phyloP scores from a whole-genome alignment of 345 rosid genomes.

The Arabis alpina region DNA sequence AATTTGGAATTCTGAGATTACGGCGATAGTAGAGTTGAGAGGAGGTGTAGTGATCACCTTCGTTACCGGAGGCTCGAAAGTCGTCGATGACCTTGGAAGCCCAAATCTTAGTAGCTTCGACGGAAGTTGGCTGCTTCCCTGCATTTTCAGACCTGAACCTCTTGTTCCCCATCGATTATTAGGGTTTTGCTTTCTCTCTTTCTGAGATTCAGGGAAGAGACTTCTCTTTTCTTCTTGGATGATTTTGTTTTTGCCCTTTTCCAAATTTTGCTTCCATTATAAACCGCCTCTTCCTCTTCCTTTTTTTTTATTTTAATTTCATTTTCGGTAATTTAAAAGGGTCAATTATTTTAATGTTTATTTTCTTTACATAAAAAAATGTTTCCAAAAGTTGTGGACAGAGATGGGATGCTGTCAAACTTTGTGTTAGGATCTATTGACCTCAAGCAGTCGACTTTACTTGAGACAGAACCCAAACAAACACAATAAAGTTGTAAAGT shows the following conservation, averaged over 20 bases:
- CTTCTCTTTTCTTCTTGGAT: constrained; percentile 4
- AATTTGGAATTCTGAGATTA: too few relatives aligned
- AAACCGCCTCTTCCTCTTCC: constrained; percentile 34
- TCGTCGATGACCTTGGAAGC: constrained; percentile 55
- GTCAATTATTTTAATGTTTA: too few relatives aligned
- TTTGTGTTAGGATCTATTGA: too few relatives aligned
- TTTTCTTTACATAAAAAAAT: background rate
- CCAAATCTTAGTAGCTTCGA: constrained; percentile 63
- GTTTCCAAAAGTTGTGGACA: background rate
- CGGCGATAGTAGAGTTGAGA: too few relatives aligned
- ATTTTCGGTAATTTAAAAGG: background rate
- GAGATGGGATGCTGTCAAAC: background rate
- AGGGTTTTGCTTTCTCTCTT: constrained; percentile 30
- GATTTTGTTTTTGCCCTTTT: constrained; percentile 5
- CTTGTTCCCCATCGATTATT: constrained; percentile 43
- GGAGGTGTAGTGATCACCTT: constrained; percentile 40
- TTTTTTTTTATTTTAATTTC: background rate
- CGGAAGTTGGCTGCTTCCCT: constrained; percentile 44
- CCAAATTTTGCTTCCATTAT: constrained; percentile 23
- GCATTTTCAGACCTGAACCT: constrained; percentile 41
- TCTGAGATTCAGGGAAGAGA: constrained; percentile 17
- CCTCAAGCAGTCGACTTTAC: too few relatives aligned
- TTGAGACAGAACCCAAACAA: too few relatives aligned
- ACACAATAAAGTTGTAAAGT: too few relatives aligned
- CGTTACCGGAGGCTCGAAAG: constrained; percentile 54